Percentiles rank a stretch among this genome's conserved stretches.
These are phyloP conservation scores for Silene conica DNA, from an alignment of 148 eudicot species.

Conservation along the genomic window DNA sequence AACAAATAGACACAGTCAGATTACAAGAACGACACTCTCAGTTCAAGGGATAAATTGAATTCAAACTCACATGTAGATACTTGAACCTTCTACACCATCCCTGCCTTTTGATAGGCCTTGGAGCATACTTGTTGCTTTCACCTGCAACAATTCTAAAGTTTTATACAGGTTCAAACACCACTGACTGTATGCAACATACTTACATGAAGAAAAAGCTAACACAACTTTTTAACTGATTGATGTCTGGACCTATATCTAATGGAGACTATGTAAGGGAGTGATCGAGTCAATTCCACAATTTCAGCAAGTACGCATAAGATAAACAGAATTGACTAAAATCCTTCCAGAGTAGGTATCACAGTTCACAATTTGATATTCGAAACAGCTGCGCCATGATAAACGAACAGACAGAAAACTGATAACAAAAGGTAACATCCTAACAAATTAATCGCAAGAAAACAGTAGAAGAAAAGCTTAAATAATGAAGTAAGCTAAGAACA, in stretches of 20 bases:
- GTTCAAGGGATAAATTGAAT: conserved; percentile 11
- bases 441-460: too few relatives aligned
- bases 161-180: not conserved
- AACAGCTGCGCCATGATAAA: too few relatives aligned
- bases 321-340: too few relatives aligned
- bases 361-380: too few relatives aligned
- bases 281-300: not conserved
- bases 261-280: not conserved
- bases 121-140: conserved; percentile 62
- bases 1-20: not conserved
- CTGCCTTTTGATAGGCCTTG: conserved; percentile 44
- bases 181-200: conserved; percentile 2
- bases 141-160: conserved; percentile 34
- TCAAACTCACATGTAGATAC: conserved; percentile 72
- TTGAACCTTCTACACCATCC: conserved; percentile 77
- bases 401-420: too few relatives aligned
- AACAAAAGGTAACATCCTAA: too few relatives aligned
- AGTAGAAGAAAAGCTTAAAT: not conserved
- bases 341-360: too few relatives aligned
- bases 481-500: not conserved
- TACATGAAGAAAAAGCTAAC: not conserved
- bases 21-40: conserved; percentile 1
- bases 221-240: not conserved
- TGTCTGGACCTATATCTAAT: not conserved
- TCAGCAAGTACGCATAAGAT: too few relatives aligned